Base-by-base conservation (phyloP, 805 yeast species). In the Citeromyces nyonsensis region DNA sequence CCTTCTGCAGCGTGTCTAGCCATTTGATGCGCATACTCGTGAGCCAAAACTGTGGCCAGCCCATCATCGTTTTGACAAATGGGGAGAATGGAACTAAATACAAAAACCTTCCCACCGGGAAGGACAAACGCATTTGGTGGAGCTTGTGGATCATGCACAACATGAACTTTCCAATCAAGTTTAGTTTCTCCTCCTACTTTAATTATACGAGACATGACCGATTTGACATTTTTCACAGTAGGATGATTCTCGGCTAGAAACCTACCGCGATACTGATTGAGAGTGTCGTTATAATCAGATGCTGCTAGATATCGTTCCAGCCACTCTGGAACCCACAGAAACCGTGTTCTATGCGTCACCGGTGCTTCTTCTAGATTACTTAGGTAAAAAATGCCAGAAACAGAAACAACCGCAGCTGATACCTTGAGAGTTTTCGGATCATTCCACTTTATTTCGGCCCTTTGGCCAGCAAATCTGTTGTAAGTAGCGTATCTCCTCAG, bases 111-210 rank as follows among this genome's bases (percentile, higher is more conserved):
- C 5, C 98, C 98, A 38, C 91, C 88, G 13, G 97, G 97, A 25
- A 91, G 60, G 12, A 91, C 95, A 55, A 91, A 88, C 1, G 98
- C 98, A 55, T 91, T 91, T 3, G 98, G 97, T 2, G 97, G 94
- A 10, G 94, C 86, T 24, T 54, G 54, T 2, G 78, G 71, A 36
- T 72, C 77, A 39, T 77, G 68, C 13, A 83, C 76, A 14, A 91
- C 80, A 48, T 83, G 83, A 20, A 91, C 70, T 40, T 69, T 59
- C 97, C 98, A 91, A 28, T 75, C 62, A 10, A 51, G 41, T 1
- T 46, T 36, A 5, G 55, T 52, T 8, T 18, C 22, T 15, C 25
- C 10, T 14, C 25, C 15, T 15, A 15, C 71, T 7, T 59, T 53
- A 7, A 88, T 66, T 14, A 91, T 57, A 38, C 71, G 63, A 30